A percentile compares a stretch with the other conserved stretches of the same genome.
Evolutionary conservation across 2,329 filamentous ascomycete species (phyloP).

Genomic region (Curvularia lunata): DNA sequence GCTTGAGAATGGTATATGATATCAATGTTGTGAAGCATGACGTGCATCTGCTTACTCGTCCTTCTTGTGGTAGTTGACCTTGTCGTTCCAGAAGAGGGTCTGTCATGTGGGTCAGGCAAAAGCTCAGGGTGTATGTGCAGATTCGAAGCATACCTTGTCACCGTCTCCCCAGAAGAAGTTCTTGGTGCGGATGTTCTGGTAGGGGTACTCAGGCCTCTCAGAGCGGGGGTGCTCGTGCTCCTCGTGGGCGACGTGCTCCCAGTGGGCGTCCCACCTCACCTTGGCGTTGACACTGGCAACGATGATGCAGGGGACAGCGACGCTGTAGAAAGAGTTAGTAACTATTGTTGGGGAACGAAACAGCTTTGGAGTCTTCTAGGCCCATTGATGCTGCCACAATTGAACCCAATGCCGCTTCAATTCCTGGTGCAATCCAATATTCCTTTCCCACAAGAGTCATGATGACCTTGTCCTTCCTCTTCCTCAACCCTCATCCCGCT

Average conservation of each 20-base stretch:
- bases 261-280: constrained; percentile 92
- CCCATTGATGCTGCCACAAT: background rate
- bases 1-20: constrained; percentile 9
- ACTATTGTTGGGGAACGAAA: background rate
- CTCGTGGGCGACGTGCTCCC: constrained; percentile 90
- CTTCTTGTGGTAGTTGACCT: constrained; percentile 97
- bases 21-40: constrained; percentile 8
- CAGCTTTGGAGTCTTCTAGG: background rate
- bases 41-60: constrained; percentile 60
- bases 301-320: constrained; percentile 73
- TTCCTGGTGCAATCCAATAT: background rate
- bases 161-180: constrained; percentile 95
- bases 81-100: constrained; percentile 80
- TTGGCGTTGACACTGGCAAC: constrained; percentile 82
- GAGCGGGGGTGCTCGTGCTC: constrained; percentile 67
- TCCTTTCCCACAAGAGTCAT: background rate
- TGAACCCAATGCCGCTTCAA: background rate
- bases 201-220: constrained; percentile 91
- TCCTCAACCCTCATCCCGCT: background rate
- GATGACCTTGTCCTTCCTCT: background rate
- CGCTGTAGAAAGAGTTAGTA: constrained; percentile 61
- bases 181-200: constrained; percentile 97
- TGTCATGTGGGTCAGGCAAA: constrained; percentile 26
- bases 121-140: background rate
- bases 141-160: constrained; percentile 73